Base-by-base conservation (phyloP, 257 asterid species). In the Salvia splendens region DNA sequence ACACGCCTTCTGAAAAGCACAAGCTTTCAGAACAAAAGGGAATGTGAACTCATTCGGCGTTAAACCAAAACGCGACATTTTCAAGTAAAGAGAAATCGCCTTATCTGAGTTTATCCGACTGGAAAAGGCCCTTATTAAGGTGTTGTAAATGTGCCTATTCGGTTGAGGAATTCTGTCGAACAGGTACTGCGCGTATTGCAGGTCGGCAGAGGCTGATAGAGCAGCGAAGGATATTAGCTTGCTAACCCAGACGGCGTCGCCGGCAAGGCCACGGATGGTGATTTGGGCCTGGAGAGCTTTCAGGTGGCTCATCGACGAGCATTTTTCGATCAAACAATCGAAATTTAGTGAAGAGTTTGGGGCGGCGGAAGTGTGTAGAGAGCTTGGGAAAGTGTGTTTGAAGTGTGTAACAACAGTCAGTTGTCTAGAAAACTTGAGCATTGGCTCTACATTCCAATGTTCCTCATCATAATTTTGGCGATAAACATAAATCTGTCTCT, bases 21-120 rank as follows among this genome's bases (percentile, higher is more conserved):
- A 92, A 33, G 95, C 88, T 32, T 89, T 89, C 24, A 87, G 80
- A 5, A 82, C 52, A 55, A 83, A 92, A 40, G 97, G 95, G 60
- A 87, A 87, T 1, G 95, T 89, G 36, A 82, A 82, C 56, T 82
- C 76, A 75, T 89, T 85, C 0, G 96, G 93, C 5, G 30, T 69
- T 45, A 81, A 72, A 55, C 74, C 69, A 8, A 50, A 60, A 50
- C 30, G 35, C 49, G 72, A 60, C 77, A 81, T 75, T 36, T 64
- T 70, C 45, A 59, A 36, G 78, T 72, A 89, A 35, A 66, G 88
- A 49, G 12, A 75, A 24, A 63, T 67, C 53, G 82, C 79, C 63
- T 56, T 68, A 9, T 43, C 54, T 5, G 97, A 74, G 67, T 69
- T 57, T 15, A 77, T 15, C 30, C 71, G 68, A 20, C 60, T 15